Conservation (phyloP, 2,329 filamentous ascomycete species). For the Knufia petricola region DNA sequence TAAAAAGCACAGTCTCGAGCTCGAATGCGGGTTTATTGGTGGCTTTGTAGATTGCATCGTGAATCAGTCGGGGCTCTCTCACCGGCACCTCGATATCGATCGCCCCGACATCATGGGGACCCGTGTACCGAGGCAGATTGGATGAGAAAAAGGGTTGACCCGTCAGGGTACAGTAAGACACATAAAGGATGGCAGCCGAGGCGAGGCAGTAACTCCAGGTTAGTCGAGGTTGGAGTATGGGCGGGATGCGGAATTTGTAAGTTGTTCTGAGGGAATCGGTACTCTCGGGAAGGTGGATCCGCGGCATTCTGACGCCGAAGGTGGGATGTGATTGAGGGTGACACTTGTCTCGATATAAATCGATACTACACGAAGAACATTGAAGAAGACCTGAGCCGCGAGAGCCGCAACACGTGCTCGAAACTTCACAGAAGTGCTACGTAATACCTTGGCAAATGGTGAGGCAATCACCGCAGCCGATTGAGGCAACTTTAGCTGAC, state of each 20-base stretch:
- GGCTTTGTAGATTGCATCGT: constrained; percentile 17
- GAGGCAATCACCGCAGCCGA: too few species aligned
- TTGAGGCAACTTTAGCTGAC: too few species aligned
- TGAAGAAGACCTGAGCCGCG: too few species aligned
- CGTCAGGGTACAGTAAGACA: constrained; percentile 17
- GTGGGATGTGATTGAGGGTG: too few species aligned
- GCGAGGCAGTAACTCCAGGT: constrained; percentile 20
- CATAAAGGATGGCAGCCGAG: constrained; percentile 13
- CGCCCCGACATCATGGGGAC: constrained; percentile 20
- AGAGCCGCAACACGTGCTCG: too few species aligned
- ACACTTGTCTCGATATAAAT: too few species aligned
- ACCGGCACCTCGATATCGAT: constrained; percentile 21
- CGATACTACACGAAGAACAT: too few species aligned
- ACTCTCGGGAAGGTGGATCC: constrained; percentile 1
- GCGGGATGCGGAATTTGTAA: constrained; percentile 7
- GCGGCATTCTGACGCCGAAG: neutral
- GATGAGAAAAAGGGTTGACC: constrained; percentile 18
- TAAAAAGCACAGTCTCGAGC: constrained; percentile 23
- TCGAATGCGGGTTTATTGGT: constrained; percentile 17
- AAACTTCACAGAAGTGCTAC: too few species aligned
- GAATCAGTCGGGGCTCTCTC: constrained; percentile 14
- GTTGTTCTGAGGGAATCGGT: constrained; percentile 2
- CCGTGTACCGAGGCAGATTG: constrained; percentile 19
- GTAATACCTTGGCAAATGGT: too few species aligned
- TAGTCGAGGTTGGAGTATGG: constrained; percentile 11